A percentile compares a stretch with the other conserved stretches of the same genome.
phyloP scores from a whole-genome alignment of 192 early-diverging fungal genomes.

The Umbelopsis ramanniana region DNA sequence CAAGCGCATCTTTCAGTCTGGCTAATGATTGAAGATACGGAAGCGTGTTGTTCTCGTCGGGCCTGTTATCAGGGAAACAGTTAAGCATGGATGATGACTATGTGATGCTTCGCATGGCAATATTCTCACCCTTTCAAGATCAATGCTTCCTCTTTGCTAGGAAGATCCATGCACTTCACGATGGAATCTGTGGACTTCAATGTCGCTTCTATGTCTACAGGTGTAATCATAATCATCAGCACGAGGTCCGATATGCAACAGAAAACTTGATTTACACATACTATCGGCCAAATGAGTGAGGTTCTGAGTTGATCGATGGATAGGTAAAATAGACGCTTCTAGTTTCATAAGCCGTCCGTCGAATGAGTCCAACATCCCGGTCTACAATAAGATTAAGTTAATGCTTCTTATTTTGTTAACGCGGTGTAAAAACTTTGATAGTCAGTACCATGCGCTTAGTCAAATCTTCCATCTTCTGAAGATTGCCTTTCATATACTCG shows the following conservation, averaged over 20 bases:
- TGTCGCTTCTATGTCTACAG: constrained; percentile 69
- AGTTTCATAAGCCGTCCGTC: constrained; percentile 72
- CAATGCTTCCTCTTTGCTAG: constrained; percentile 64
- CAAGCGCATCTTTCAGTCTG: constrained; percentile 55
- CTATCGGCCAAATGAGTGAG: constrained; percentile 76
- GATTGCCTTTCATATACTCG: constrained; percentile 53
- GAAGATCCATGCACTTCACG: constrained; percentile 70
- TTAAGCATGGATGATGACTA: background rate
- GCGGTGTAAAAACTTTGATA: background rate
- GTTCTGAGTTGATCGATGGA: constrained; percentile 75
- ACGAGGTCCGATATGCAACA: background rate
- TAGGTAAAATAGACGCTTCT: constrained; percentile 79
- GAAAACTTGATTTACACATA: constrained; percentile 55
- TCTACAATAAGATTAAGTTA: constrained; percentile 42
- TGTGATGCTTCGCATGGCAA: background rate
- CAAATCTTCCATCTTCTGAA: constrained; percentile 50
- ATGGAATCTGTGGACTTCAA: constrained; percentile 63
- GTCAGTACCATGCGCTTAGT: constrained; percentile 55
- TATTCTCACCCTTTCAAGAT: constrained; percentile 64
- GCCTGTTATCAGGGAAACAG: constrained; percentile 36
- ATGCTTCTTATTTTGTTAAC: background rate
- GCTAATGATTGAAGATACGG: constrained; percentile 65
- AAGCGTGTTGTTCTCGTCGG: constrained; percentile 55
- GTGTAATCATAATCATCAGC: background rate
- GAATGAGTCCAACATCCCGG: constrained; percentile 73